Evolutionary conservation across 1,284 basidiomycete genomes (phyloP).

Genomic region (Tylopilus orsonianus): DNA sequence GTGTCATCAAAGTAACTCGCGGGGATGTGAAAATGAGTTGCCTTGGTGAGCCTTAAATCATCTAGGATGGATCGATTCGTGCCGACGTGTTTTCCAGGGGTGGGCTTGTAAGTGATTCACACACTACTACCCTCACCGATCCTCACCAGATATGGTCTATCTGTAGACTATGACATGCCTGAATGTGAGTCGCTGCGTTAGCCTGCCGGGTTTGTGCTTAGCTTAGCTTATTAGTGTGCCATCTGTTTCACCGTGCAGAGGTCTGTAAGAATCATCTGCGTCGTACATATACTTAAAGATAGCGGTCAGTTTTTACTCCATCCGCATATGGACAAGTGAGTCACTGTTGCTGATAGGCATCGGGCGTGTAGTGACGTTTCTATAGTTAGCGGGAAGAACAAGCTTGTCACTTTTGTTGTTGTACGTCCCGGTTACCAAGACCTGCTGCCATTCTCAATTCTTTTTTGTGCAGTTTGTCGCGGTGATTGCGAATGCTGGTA

Average conservation of each 20-base stretch:
- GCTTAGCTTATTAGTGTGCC: neutral
- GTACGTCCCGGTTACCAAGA: neutral
- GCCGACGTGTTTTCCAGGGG: slow-evolving; percentile 9
- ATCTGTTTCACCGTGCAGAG: slow-evolving; percentile 6
- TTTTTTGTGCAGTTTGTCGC: neutral
- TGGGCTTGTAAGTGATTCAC: slow-evolving; percentile 8
- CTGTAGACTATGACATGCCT: neutral
- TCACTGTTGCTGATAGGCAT: neutral
- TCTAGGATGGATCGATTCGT: neutral
- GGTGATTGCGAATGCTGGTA: neutral
- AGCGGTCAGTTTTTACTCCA: slow-evolving; percentile 15
- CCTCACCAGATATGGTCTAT: neutral
- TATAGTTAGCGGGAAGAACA: slow-evolving; percentile 17
- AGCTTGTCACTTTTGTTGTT: slow-evolving; percentile 4
- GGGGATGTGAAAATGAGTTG: slow-evolving; percentile 3
- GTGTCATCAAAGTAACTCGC: slow-evolving; percentile 3
- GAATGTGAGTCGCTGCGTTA: neutral
- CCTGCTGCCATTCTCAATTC: neutral
- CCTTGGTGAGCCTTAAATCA: slow-evolving; percentile 3
- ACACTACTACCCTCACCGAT: neutral
- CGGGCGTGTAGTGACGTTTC: neutral
- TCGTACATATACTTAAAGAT: neutral
- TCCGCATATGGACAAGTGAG: slow-evolving; percentile 21
- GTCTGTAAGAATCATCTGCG: neutral
- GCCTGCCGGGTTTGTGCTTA: neutral